phyloP scores from a whole-genome alignment of 2,329 filamentous ascomycete species.

The Teratosphaeria pseudoeucalypti region DNA sequence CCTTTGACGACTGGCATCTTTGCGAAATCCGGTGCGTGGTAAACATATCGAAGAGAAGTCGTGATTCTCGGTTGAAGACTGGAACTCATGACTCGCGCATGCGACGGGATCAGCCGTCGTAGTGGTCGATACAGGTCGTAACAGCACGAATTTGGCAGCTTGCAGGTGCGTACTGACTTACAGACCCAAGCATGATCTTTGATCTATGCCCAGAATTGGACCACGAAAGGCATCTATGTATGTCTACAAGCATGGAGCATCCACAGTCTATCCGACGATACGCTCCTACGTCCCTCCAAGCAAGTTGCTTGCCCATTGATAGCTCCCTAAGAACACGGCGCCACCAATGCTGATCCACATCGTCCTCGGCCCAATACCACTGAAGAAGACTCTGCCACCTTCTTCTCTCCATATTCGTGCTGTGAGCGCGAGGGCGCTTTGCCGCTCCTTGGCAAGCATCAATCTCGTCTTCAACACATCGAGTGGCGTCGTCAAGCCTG shows the following conservation, averaged over 20 bases:
- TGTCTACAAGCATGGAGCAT: background rate
- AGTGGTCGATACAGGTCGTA: background rate
- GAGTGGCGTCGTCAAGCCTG: slow-evolving; percentile 79
- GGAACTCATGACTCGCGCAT: background rate
- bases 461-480: slow-evolving; percentile 95
- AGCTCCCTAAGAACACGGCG: slow-evolving; percentile 87
- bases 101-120: background rate
- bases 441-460: slow-evolving; percentile 71
- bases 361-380: slow-evolving; percentile 68
- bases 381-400: slow-evolving; percentile 60
- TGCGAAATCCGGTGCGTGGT: slow-evolving; percentile 7
- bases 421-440: slow-evolving; percentile 50
- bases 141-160: background rate
- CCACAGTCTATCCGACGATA: background rate
- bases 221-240: background rate
- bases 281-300: slow-evolving; percentile 27
- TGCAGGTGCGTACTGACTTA: background rate
- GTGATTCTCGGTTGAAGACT: background rate
- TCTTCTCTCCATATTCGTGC: slow-evolving; percentile 53
- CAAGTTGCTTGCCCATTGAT: slow-evolving; percentile 77
- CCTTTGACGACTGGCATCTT: slow-evolving; percentile 57
- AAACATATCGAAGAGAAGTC: background rate
- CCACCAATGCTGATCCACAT: slow-evolving; percentile 94
- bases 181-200: background rate
- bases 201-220: background rate